Conservation (phyloP, 345 rosid genomes). For the Corchorus capsularis region DNA sequence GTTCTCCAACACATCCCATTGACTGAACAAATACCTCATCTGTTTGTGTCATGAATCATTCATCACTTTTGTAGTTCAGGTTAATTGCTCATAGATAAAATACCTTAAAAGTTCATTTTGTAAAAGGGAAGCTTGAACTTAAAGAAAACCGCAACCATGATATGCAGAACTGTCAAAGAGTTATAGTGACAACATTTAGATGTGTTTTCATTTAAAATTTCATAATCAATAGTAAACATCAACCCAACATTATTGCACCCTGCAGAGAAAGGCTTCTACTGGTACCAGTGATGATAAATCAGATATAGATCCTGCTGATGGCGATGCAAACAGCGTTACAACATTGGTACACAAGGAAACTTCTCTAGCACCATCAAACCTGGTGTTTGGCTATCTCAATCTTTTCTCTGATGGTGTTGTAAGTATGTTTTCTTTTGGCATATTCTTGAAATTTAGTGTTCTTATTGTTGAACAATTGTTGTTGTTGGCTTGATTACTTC, state of each 20-base stretch:
- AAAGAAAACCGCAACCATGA: neutral
- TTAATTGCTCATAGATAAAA: neutral
- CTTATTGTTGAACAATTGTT: neutral
- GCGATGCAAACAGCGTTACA: conserved; percentile 30
- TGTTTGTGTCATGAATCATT: neutral
- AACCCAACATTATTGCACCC: conserved; percentile 20
- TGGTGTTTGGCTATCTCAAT: conserved; percentile 96
- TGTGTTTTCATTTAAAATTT: neutral
- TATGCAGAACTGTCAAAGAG: neutral
- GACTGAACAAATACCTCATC: neutral
- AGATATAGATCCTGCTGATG: conserved; percentile 37
- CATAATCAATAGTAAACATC: conserved; percentile 10
- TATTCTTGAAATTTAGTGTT: conserved; percentile 21
- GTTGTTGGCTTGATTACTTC: neutral
- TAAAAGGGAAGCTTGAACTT: conserved; percentile 6
- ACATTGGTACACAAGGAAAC: conserved; percentile 40
- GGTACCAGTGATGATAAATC: conserved; percentile 40
- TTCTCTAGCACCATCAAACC: conserved; percentile 55
- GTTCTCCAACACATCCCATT: neutral
- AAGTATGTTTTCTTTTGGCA: conserved; percentile 50
- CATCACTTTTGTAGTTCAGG: neutral
- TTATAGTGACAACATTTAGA: neutral
- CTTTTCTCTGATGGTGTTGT: conserved; percentile 99
- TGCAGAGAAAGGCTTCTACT: conserved; percentile 65
- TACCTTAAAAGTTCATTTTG: neutral